phyloP scores from a whole-genome alignment of 495 filamentous ascomycete species.

The Aspergillus sclerotioniger region DNA sequence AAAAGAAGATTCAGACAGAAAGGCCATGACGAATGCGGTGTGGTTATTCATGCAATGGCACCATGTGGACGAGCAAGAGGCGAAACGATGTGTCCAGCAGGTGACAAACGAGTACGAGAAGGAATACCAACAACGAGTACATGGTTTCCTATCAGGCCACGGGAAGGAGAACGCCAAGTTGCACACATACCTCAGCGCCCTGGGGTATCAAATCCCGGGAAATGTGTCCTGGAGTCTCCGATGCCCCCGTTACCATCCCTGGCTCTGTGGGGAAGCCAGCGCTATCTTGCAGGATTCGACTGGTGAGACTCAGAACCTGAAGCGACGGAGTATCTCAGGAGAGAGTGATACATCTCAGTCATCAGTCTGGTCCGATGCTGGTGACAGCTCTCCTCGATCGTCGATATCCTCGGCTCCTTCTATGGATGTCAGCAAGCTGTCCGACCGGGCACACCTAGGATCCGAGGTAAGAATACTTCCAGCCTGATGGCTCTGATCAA shows the following conservation, averaged over 20 bases:
- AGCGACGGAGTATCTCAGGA: neutral
- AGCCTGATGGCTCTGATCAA: too few species aligned
- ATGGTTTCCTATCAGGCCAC: conserved; percentile 10
- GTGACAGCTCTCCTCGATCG: conserved; percentile 3
- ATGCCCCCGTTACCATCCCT: conserved; percentile 26
- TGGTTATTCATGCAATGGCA: conserved; percentile 28
- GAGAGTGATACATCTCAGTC: conserved; percentile 2
- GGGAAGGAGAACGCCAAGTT: conserved; percentile 12
- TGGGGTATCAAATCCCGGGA: conserved; percentile 22
- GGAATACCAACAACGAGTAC: conserved; percentile 14
- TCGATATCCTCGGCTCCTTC: conserved; percentile 7
- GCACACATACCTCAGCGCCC: conserved; percentile 14
- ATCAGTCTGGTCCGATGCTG: conserved; percentile 5
- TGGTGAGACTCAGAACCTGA: neutral
- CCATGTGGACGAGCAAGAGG: conserved; percentile 11
- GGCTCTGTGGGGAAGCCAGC: conserved; percentile 13
- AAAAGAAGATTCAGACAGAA: conserved; percentile 1
- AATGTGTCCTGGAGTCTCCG: conserved; percentile 26
- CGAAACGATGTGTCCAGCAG: conserved; percentile 16
- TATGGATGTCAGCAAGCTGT: neutral
- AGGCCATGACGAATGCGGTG: conserved; percentile 23
- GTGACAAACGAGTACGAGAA: conserved; percentile 19
- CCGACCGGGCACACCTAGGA: neutral
- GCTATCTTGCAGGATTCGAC: neutral
- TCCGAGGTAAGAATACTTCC: conserved; percentile 7